Evolutionary conservation across 495 filamentous ascomycete genomes (phyloP).

Genomic region (Aspergillus avenaceus): DNA sequence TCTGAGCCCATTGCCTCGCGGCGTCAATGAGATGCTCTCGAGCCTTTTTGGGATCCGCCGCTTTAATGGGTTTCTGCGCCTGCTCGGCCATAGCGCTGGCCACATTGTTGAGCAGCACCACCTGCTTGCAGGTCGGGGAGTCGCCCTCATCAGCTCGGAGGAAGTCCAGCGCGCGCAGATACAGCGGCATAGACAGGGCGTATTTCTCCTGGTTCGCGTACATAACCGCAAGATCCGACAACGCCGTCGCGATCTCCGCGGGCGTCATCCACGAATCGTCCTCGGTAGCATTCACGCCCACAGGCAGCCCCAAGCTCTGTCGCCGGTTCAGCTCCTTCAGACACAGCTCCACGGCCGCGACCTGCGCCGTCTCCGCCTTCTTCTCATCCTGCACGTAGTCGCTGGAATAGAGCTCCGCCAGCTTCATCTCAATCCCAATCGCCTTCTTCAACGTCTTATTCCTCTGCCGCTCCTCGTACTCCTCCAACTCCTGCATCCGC

Average conservation of each 20-base stretch:
- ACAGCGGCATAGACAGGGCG: conserved; percentile 82
- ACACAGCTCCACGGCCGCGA: conserved; percentile 79
- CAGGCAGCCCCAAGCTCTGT: conserved; percentile 52
- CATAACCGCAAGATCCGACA: conserved; percentile 65
- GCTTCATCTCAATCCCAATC: conserved; percentile 70
- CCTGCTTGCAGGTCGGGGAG: conserved; percentile 61
- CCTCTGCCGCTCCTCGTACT: conserved; percentile 55
- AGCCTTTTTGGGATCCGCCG: conserved; percentile 43
- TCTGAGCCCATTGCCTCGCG: conserved; percentile 69
- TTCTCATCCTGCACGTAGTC: conserved; percentile 49
- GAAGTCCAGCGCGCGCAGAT: conserved; percentile 73
- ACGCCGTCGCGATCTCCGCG: conserved; percentile 64
- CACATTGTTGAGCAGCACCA: conserved; percentile 51
- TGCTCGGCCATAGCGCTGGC: conserved; percentile 31
- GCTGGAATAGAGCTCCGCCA: conserved; percentile 69
- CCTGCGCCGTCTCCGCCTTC: conserved; percentile 64
- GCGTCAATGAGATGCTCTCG: conserved; percentile 53
- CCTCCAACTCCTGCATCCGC: conserved; percentile 24
- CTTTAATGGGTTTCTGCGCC: conserved; percentile 24
- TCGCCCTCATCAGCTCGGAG: conserved; percentile 36
- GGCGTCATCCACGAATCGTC: conserved; percentile 73
- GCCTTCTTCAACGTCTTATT: conserved; percentile 68
- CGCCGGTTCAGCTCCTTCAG: conserved; percentile 69
- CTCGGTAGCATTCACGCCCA: conserved; percentile 37
- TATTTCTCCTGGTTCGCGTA: conserved; percentile 66